These are phyloP conservation scores for Botrytis aclada DNA, from an alignment of 2,329 filamentous ascomycete genomes.

Conservation along the genomic window DNA sequence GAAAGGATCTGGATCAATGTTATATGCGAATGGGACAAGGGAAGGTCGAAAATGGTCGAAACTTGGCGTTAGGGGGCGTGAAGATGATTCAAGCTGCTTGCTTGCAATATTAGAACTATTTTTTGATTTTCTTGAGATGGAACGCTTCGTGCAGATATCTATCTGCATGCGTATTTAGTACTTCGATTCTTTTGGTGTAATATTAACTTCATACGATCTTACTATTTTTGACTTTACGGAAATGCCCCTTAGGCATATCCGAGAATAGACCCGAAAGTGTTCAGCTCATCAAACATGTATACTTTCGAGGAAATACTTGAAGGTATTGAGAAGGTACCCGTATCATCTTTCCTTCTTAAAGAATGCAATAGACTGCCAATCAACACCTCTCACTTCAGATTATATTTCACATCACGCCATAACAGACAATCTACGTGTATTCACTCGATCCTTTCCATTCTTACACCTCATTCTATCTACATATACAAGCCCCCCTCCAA, in stretches of 20 bases:
- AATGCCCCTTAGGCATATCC: neutral
- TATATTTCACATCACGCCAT: neutral
- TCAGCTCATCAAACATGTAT: neutral
- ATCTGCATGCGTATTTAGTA: neutral
- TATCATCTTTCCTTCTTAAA: neutral
- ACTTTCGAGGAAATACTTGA: no score
- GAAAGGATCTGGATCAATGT: constrained; percentile 1
- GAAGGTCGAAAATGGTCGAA: neutral
- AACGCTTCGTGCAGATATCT: neutral
- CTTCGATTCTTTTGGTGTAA: neutral
- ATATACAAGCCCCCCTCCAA: neutral
- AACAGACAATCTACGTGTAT: neutral
- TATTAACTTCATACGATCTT: neutral
- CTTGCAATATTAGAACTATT: constrained; percentile 10
- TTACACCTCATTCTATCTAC: neutral
- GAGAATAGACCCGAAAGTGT: neutral
- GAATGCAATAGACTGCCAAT: neutral
- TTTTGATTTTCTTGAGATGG: neutral
- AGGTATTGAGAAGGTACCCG: neutral
- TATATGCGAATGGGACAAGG: neutral
- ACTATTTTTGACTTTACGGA: neutral
- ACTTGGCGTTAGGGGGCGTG: constrained; percentile 7
- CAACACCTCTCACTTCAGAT: neutral
- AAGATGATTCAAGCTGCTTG: neutral
- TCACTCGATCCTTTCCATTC: neutral